Evolutionary conservation across 2,329 filamentous ascomycete species (phyloP), one percentile per base, ranked within the genome.

Genomic region (Paraphoma sp.): DNA sequence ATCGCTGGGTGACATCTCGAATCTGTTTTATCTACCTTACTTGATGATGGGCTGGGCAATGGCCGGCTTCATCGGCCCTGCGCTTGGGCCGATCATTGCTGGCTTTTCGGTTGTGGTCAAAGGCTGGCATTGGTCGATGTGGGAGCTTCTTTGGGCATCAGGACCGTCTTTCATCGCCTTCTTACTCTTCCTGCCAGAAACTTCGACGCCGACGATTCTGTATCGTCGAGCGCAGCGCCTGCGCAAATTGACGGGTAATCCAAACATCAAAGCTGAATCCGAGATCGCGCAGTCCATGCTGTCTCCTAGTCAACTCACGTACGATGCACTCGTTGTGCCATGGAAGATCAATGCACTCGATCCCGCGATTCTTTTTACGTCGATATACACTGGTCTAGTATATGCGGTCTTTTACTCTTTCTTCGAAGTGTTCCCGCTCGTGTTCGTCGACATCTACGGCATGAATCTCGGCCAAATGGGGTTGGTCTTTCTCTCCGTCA

Each of bases 121-220:
- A 1, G 89, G 89, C 52, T 95, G 92, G 92, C 82, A 91, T 60
- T 95, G 91, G 90, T 82, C 93, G 0, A 93, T 94, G 77, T 94
- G 90, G 89, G 86, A 96, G 65, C 91, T 94, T 73, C 81, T 95
- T 18, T 96, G 96, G 74, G 72, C 95, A 30, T 82, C 90, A 36
- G 87, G 84, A 4, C 75, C 88, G 43, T 85, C 90, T 64, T 95
- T 89, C 85, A 62, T 91, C 14, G 75, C 93, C 54, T 92, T 95
- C 74, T 89, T 89, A 51, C 92, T 96, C 78, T 93, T 91, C 36
- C 88, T 96, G 1, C 91, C 92, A 1, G 93, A 96, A 76, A 97
- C 93, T 0, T 96, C 94, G 70, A 88, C 91, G 0, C 90, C 92
- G 0, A 91, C 87, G 0, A 88, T 97, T 57, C 85, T 97, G 9